A percentile compares a stretch with the other conserved stretches of the same genome.
phyloP scores from a whole-genome alignment of 2,329 filamentous ascomycete genomes.

The Epichloe typhina region DNA sequence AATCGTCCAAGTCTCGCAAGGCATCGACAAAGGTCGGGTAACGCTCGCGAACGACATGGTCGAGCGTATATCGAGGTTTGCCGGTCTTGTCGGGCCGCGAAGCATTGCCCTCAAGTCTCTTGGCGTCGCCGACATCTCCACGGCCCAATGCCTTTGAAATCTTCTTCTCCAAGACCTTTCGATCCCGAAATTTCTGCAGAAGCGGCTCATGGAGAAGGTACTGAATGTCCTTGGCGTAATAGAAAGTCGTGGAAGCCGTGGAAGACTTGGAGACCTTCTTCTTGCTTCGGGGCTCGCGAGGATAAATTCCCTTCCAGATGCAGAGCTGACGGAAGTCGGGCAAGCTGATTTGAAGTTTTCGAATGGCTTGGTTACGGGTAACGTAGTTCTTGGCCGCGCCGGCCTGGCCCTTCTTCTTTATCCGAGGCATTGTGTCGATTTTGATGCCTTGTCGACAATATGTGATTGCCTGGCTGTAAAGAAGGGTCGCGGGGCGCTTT shows the following conservation, averaged over 20 bases:
- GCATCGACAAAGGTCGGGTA: slow-evolving; percentile 96
- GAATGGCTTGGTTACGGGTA: slow-evolving; percentile 89
- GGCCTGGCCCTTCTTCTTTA: slow-evolving; percentile 86
- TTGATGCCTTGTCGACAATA: slow-evolving; percentile 4
- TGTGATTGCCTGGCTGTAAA: slow-evolving; percentile 7
- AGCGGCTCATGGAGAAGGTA: slow-evolving; percentile 95
- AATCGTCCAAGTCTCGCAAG: slow-evolving; percentile 88
- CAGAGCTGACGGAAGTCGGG: slow-evolving; percentile 96
- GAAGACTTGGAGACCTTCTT: slow-evolving; percentile 92
- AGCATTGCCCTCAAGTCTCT: slow-evolving; percentile 76
- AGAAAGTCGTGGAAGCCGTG: slow-evolving; percentile 84
- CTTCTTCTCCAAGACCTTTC: slow-evolving; percentile 95
- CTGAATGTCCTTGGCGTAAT: slow-evolving; percentile 89
- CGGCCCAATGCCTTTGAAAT: slow-evolving; percentile 84
- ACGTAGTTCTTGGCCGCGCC: slow-evolving; percentile 98
- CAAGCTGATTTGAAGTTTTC: slow-evolving; percentile 93
- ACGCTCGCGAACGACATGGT: slow-evolving; percentile 95
- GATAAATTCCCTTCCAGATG: slow-evolving; percentile 99
- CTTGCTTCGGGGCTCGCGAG: slow-evolving; percentile 88
- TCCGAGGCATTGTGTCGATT: slow-evolving; percentile 46
- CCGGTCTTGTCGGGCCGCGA: slow-evolving; percentile 79
- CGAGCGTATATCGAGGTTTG: slow-evolving; percentile 78
- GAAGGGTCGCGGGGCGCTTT: slow-evolving; percentile 21
- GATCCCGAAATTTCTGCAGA: slow-evolving; percentile 87
- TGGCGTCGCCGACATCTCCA: slow-evolving; percentile 80